Percentiles rank a stretch among this genome's conserved stretches.
These are phyloP conservation scores for Wickerhamiella nectarea DNA, from an alignment of 805 yeast species.

Conservation along the genomic window DNA sequence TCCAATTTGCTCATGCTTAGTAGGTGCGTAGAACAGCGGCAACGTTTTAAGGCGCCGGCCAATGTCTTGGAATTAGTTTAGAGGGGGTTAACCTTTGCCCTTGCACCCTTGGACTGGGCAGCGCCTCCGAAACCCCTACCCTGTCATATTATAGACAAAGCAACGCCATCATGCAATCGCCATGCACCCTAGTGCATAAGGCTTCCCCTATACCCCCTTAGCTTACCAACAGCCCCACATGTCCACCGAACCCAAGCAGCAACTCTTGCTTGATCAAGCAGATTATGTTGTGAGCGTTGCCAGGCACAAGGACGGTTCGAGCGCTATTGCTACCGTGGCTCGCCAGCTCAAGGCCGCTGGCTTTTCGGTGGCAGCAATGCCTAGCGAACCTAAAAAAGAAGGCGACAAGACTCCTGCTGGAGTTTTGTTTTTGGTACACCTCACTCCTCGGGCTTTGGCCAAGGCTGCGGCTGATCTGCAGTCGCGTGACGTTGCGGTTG, in stretches of 20 bases:
- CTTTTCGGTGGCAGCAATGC: slow-evolving; percentile 5
- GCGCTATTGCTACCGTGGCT: not conserved
- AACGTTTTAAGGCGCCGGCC: no score
- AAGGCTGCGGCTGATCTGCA: slow-evolving; percentile 10
- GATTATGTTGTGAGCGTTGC: slow-evolving; percentile 16
- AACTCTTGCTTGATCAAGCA: slow-evolving; percentile 9
- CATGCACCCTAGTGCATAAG: no score
- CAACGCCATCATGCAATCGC: no score
- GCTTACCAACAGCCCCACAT: not conserved
- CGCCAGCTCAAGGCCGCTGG: slow-evolving; percentile 7
- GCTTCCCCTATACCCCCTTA: not conserved
- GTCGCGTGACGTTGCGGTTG: slow-evolving; percentile 9
- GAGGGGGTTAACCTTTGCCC: no score
- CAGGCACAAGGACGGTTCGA: slow-evolving; percentile 3
- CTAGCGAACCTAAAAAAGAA: not conserved
- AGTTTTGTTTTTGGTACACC: slow-evolving; percentile 6
- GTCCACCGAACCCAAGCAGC: not conserved
- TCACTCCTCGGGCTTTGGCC: slow-evolving; percentile 12
- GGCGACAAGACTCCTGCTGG: not conserved
- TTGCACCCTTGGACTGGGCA: no score
- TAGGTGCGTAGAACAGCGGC: no score
- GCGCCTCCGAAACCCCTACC: no score
- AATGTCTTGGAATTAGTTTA: no score
- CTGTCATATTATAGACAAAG: no score
- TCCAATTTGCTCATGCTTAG: slow-evolving; percentile 15